phyloP scores from a whole-genome alignment of 1,284 basidiomycete species.

The Malassezia slooffiae region DNA sequence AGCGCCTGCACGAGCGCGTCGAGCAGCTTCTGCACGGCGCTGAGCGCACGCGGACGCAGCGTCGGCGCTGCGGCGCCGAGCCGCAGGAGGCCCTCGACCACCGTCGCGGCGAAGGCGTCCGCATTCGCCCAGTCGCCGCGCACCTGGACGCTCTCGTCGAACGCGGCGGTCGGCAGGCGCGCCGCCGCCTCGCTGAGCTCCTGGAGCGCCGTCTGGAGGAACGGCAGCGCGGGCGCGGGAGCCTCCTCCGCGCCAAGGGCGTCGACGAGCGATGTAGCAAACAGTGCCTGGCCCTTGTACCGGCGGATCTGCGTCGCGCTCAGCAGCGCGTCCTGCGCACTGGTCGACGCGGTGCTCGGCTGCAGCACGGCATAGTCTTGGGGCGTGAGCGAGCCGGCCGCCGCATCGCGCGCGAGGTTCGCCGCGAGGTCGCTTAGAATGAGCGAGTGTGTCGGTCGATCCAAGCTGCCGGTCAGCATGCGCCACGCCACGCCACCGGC shows the following conservation, averaged over 20 bases:
- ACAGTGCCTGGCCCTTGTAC: constrained; percentile 40
- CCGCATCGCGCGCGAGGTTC: constrained; percentile 50
- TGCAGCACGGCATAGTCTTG: constrained; percentile 8
- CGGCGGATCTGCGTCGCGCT: constrained; percentile 25
- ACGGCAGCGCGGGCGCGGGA: constrained; percentile 12
- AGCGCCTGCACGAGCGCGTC: not conserved
- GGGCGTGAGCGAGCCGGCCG: constrained; percentile 1
- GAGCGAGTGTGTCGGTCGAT: constrained; percentile 63
- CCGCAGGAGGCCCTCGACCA: constrained; percentile 52
- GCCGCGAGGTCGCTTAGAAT: constrained; percentile 68
- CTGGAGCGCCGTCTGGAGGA: not conserved
- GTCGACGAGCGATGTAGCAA: constrained; percentile 33
- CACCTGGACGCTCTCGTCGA: constrained; percentile 21
- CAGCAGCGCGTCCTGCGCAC: not conserved
- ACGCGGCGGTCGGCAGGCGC: constrained; percentile 30
- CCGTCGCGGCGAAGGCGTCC: constrained; percentile 38
- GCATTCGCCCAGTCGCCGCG: constrained; percentile 30
- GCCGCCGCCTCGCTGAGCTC: constrained; percentile 1
- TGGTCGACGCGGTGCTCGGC: constrained; percentile 1
- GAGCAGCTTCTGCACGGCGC: constrained; percentile 20
- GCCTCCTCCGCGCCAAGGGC: constrained; percentile 15
- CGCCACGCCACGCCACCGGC: too few relatives aligned
- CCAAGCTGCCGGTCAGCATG: constrained; percentile 32
- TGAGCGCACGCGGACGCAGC: constrained; percentile 53
- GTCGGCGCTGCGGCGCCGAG: constrained; percentile 55